Evolutionary conservation across 306 rosid species (phyloP).

Genomic region (Heteromeles arbutifolia): DNA sequence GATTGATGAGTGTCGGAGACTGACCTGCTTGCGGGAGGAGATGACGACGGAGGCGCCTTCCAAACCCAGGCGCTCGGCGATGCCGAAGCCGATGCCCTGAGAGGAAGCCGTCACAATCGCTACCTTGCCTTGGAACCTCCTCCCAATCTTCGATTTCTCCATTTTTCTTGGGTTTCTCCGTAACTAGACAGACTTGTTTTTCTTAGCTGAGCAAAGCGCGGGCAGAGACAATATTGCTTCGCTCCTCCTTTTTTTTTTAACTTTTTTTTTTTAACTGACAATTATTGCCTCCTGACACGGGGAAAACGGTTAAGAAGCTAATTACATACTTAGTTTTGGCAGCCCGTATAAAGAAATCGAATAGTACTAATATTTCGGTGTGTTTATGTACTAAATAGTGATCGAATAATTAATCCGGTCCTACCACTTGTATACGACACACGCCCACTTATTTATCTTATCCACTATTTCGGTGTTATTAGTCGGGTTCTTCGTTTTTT

Average conservation of each 20-base stretch:
- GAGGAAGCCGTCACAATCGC: conserved; percentile 91
- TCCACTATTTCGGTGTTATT: too few species aligned
- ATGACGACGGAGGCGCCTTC: conserved; percentile 88
- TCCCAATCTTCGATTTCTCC: conserved; percentile 35
- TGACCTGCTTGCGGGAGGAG: conserved; percentile 89
- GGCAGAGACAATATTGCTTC: neutral
- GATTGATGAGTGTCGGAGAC: neutral
- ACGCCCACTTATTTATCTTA: too few species aligned
- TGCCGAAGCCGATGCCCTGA: conserved; percentile 84
- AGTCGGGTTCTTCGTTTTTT: too few species aligned
- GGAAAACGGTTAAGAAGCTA: neutral
- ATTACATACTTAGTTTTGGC: too few species aligned
- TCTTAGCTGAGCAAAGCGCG: neutral
- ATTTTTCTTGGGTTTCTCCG: conserved; percentile 16
- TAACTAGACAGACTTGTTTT: neutral
- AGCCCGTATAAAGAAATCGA: rapidly evolving
- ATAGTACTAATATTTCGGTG: too few species aligned
- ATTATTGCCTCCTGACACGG: neutral
- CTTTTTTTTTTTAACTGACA: neutral
- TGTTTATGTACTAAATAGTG: too few species aligned
- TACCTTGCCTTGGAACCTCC: conserved; percentile 69
- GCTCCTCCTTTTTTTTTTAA: neutral
- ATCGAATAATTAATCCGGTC: too few species aligned
- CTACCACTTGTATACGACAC: too few species aligned
- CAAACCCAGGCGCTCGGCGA: conserved; percentile 79